Base-by-base conservation (phyloP, 768 basidiomycete genomes). In the Hebeloma cylindrosporum region DNA sequence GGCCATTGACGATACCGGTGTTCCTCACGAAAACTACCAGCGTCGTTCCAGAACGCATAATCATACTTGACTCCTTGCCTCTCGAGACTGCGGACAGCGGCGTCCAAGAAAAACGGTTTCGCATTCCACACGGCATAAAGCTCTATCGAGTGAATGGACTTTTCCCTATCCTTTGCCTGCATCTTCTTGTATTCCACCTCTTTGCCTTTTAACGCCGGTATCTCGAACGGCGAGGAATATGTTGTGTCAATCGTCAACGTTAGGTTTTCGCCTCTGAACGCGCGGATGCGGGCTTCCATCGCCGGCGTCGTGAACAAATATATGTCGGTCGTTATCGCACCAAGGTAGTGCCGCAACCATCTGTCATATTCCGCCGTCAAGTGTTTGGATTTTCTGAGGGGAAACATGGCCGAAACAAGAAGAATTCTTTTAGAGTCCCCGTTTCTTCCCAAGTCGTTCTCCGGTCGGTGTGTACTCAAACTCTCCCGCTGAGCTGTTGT, bases 11-110 rank as follows among this genome's bases (percentile, higher is more conserved):
- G 45, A 52, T 75, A 82, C 6, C 47, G 46, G 55, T 80, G 76
- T 1, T 65, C 54, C 13, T 59, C 45, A 22, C 75, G 59, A 51
- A 83, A 78, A 48, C 75, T 74, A 10, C 72, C 76, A 3, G 78
- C 72, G 48, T 80, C 79, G 18, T 63, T 71, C 79, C 78, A 82
- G 48, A 81, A 81, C 2, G 70, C 75, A 58, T 77, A 82, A 8
- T 77, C 71, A 49, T 77, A 79, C 7, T 50, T 44, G 49, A 60
- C 56, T 2, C 64, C 63, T 11, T 51, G 33, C 6, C 31, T 43
- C 31, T 38, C 40, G 33, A 59, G 40, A 6, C 61, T 64, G 18
- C 51, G 47, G 3, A 74, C 47, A 2, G 70, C 79, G 35, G 72
- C 63, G 28, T 70, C 61, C n/a, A 82, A 61, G 47, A 77, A 71